Conservation (phyloP, 116 monocot genomes). For the Posidonia oceanica region DNA sequence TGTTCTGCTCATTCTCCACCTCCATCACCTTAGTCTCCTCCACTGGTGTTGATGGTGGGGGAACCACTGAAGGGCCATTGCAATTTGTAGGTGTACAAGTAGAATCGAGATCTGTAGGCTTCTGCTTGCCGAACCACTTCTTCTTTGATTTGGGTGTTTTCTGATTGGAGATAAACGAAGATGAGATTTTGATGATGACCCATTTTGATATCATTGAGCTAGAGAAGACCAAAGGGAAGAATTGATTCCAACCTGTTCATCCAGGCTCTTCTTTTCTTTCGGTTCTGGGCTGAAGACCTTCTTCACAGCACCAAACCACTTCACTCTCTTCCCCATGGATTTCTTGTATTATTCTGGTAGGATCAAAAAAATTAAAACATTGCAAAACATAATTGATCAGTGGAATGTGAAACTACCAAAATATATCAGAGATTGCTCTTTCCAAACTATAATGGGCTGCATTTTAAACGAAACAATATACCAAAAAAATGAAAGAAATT, state of each 20-base stretch:
- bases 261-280: slow-evolving; percentile 26
- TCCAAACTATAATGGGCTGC: not conserved
- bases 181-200: not conserved
- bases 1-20: slow-evolving; percentile 23
- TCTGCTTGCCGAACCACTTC: slow-evolving; percentile 24
- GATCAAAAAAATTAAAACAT: not conserved
- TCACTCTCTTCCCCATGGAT: slow-evolving; percentile 60
- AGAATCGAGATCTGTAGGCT: slow-evolving; percentile 13
- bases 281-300: slow-evolving; percentile 67
- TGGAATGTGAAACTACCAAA: not conserved
- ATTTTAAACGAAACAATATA: no score
- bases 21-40: slow-evolving; percentile 22
- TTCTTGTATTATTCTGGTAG: not conserved
- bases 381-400: not conserved
- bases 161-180: slow-evolving; percentile 15
- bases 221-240: not conserved
- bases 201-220: not conserved
- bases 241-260: slow-evolving; percentile 3
- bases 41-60: slow-evolving; percentile 12
- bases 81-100: slow-evolving; percentile 2
- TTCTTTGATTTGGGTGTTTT: slow-evolving; percentile 28
- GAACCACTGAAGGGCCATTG: not conserved
- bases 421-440: not conserved
- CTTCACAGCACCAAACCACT: slow-evolving; percentile 58
- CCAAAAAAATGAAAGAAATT: not conserved